These are phyloP conservation scores for Blepharisma stoltei DNA, from an alignment of 73 alveolate species.

Conservation along the genomic window DNA sequence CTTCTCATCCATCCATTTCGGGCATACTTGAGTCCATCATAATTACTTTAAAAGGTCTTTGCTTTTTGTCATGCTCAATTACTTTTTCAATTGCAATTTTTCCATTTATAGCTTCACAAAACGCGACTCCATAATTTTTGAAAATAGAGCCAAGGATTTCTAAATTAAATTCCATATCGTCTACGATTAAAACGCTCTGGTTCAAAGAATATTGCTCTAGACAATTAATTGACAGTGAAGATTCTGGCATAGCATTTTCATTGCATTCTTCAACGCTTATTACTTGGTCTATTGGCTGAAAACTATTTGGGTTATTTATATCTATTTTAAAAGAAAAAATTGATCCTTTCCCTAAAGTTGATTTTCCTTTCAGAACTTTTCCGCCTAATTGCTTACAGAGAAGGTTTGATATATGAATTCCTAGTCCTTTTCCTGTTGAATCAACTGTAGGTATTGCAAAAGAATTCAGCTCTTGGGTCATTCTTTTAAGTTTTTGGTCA, in stretches of 20 bases:
- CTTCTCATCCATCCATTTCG: constrained; percentile 17
- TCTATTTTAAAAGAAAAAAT: background rate
- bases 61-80: background rate
- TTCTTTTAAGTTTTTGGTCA: background rate
- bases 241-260: background rate
- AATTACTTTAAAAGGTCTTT: background rate
- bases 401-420: background rate
- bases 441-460: background rate
- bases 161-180: background rate
- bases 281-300: constrained; percentile 7
- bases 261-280: background rate
- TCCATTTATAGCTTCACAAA: background rate
- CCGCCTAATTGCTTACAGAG: background rate
- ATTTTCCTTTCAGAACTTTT: background rate
- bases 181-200: background rate
- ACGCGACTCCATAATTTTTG: background rate
- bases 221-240: background rate
- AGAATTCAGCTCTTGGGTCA: background rate
- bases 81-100: background rate
- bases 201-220: background rate
- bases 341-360: background rate
- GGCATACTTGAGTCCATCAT: background rate
- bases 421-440: background rate
- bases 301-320: background rate
- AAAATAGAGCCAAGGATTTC: background rate